Evolutionary conservation across 2,329 filamentous ascomycete genomes (phyloP).

Genomic region (Pestalotiopsis sp.): DNA sequence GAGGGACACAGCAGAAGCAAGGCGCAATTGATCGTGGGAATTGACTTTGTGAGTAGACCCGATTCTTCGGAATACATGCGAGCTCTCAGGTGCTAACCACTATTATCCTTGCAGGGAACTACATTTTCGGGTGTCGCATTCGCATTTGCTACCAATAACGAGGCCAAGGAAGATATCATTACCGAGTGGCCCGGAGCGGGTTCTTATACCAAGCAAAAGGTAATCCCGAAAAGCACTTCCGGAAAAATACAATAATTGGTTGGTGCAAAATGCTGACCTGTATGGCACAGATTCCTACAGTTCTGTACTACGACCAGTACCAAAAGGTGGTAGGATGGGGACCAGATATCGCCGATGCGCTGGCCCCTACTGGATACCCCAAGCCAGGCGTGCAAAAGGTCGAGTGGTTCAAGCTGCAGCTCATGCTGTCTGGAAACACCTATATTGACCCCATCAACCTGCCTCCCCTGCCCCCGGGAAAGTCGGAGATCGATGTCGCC

Average conservation of each 20-base stretch:
- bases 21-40: conserved; percentile 96
- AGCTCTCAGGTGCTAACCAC: conserved; percentile 21
- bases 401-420: conserved; percentile 99
- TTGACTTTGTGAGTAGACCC: conserved; percentile 83
- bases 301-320: conserved; percentile 99
- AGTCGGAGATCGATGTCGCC: conserved; percentile 99
- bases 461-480: conserved; percentile 92
- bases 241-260: neutral
- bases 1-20: conserved; percentile 89
- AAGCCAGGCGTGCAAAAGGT: conserved; percentile 98
- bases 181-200: conserved; percentile 98
- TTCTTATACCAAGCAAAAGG: conserved; percentile 98
- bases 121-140: conserved; percentile 98
- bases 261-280: conserved; percentile 19
- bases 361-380: conserved; percentile 95
- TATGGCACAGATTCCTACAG: conserved; percentile 80
- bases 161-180: conserved; percentile 98
- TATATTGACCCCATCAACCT: conserved; percentile 99
- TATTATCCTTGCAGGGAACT: conserved; percentile 67
- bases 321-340: conserved; percentile 99
- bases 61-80: neutral
- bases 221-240: conserved; percentile 38
- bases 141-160: conserved; percentile 95
- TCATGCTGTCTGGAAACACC: conserved; percentile 98
- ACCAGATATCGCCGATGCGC: conserved; percentile 93